These are phyloP conservation scores for Eragrostis nindensis DNA, from an alignment of 176 grass and related monocot species.

Conservation along the genomic window DNA sequence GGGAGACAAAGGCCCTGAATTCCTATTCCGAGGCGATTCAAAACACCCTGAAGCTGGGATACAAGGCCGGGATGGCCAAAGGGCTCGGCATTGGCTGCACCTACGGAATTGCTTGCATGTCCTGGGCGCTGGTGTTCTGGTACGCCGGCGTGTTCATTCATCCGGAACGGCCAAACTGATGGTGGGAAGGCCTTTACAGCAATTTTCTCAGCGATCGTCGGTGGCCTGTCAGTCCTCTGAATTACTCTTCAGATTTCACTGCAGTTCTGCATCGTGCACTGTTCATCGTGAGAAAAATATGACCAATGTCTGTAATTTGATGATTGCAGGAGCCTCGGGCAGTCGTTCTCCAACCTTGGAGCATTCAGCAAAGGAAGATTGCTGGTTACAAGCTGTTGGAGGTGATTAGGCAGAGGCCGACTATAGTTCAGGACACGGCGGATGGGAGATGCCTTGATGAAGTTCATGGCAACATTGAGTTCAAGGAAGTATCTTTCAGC, in stretches of 20 bases:
- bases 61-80: conserved; percentile 89
- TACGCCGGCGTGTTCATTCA: conserved; percentile 85
- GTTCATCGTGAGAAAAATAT: neutral
- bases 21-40: conserved; percentile 77
- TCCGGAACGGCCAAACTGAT: conserved; percentile 76
- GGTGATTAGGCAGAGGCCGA: conserved; percentile 80
- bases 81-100: conserved; percentile 87
- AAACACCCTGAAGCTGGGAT: conserved; percentile 82
- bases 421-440: conserved; percentile 63
- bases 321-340: conserved; percentile 75
- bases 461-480: conserved; percentile 89
- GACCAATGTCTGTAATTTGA: conserved; percentile 18
- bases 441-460: conserved; percentile 70
- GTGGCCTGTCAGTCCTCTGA: conserved; percentile 66
- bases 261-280: neutral
- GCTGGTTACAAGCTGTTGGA: conserved; percentile 88
- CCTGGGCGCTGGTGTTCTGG: conserved; percentile 92
- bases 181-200: conserved; percentile 89
- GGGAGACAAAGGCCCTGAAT: conserved; percentile 76
- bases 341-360: conserved; percentile 86
- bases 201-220: conserved; percentile 88
- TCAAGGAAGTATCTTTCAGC: conserved; percentile 82
- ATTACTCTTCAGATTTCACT: neutral
- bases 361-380: conserved; percentile 93
- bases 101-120: conserved; percentile 93